Percentiles rank a stretch among this genome's conserved stretches.
These are phyloP conservation scores for Paraurostyla sp. DNA, from an alignment of 73 alveolate species.

Conservation along the genomic window DNA sequence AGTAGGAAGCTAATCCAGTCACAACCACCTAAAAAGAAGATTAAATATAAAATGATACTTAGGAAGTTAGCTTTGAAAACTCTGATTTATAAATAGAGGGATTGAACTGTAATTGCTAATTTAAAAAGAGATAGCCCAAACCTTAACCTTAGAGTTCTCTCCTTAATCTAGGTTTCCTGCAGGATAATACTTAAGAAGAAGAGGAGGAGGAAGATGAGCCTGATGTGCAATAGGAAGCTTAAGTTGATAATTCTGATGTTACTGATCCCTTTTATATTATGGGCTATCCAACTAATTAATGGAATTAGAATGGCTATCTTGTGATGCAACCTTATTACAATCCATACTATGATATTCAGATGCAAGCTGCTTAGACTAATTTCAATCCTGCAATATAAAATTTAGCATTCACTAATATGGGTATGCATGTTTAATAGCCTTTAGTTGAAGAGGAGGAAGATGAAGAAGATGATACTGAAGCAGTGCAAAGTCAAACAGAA, in stretches of 20 bases:
- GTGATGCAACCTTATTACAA: not conserved
- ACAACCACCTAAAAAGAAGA: not conserved
- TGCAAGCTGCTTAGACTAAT: too few relatives aligned
- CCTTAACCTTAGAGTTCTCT: too few relatives aligned
- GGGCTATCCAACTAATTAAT: too few relatives aligned
- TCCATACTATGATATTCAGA: not conserved
- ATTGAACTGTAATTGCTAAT: slow-evolving; percentile 32
- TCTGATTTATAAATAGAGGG: slow-evolving; percentile 11
- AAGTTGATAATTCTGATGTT: not conserved
- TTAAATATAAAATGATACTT: not conserved
- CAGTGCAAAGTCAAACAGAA: too few relatives aligned
- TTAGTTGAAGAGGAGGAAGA: too few relatives aligned
- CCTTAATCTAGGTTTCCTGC: too few relatives aligned
- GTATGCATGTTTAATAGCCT: too few relatives aligned
- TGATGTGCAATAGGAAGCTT: not conserved
- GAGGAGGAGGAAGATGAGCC: not conserved
- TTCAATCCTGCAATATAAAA: too few relatives aligned
- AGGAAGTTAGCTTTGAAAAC: not conserved
- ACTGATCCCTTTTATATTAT: not conserved
- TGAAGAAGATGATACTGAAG: too few relatives aligned
- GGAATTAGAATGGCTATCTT: too few relatives aligned
- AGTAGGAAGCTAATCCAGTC: not conserved
- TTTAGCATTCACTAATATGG: too few relatives aligned
- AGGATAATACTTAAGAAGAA: not conserved
- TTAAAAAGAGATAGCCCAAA: too few relatives aligned